Percentiles rank a stretch among this genome's conserved stretches.
Conservation (phyloP, 371 early-diverging fungal species). For the Dichotomocladium elegans region DNA sequence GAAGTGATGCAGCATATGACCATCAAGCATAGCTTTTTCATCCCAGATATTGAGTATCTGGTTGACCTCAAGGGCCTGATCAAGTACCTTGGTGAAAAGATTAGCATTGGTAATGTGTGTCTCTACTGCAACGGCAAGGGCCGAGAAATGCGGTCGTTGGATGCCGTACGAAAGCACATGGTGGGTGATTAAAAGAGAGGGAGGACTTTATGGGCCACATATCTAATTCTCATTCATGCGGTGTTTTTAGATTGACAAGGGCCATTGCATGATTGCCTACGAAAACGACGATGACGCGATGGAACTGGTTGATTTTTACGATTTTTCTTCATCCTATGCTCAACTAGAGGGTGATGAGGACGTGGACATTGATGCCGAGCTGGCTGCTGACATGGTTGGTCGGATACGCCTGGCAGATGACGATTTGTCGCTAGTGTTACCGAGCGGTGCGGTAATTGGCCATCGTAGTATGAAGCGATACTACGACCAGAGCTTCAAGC, state of each 20-base stretch:
- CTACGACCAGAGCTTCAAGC: constrained; percentile 83
- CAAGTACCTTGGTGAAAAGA: constrained; percentile 89
- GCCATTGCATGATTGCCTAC: constrained; percentile 92
- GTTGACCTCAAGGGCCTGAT: constrained; percentile 86
- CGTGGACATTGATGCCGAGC: constrained; percentile 54
- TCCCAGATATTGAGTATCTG: constrained; percentile 94
- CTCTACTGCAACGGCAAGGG: constrained; percentile 94
- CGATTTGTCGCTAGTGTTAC: constrained; percentile 81
- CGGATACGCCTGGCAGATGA: constrained; percentile 56
- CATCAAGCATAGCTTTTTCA: constrained; percentile 84
- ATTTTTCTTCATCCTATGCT: constrained; percentile 60
- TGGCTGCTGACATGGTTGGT: constrained; percentile 27
- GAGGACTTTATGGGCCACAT: not conserved
- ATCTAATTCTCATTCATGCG: not conserved
- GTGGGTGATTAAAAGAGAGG: constrained; percentile 22
- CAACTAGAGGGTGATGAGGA: constrained; percentile 45
- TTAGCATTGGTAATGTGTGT: constrained; percentile 90
- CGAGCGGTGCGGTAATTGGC: constrained; percentile 80
- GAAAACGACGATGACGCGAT: constrained; percentile 86
- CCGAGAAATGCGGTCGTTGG: constrained; percentile 75
- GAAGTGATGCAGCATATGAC: constrained; percentile 92
- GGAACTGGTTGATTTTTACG: constrained; percentile 93
- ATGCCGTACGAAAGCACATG: constrained; percentile 95
- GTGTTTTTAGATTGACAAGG: constrained; percentile 68
- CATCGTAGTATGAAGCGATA: constrained; percentile 79